Evolutionary conservation across 2,329 filamentous ascomycete species (phyloP).

Genomic region (Pseudogymnoascus sp.): DNA sequence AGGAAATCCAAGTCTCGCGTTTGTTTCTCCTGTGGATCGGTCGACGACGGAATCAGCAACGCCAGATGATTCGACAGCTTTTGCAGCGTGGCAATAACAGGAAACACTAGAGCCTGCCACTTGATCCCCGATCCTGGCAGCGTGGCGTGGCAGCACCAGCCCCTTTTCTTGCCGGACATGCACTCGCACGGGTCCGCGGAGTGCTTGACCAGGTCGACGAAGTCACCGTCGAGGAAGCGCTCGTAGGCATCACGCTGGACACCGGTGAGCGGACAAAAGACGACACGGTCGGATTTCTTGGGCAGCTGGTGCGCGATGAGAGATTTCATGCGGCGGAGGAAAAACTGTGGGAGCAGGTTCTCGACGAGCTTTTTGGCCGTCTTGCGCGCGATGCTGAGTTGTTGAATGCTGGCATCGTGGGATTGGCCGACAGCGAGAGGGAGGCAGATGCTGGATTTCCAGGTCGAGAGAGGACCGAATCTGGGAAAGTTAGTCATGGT

Average conservation of each 20-base stretch:
- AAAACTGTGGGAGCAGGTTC: slow-evolving; percentile 83
- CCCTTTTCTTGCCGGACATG: slow-evolving; percentile 59
- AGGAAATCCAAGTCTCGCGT: slow-evolving; percentile 70
- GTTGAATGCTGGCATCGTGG: slow-evolving; percentile 77
- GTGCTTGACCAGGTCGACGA: slow-evolving; percentile 60
- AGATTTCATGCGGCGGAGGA: slow-evolving; percentile 86
- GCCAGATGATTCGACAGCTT: slow-evolving; percentile 92
- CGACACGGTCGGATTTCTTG: slow-evolving; percentile 87
- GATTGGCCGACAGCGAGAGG: slow-evolving; percentile 84
- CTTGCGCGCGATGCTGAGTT: slow-evolving; percentile 72
- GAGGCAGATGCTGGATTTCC: slow-evolving; percentile 69
- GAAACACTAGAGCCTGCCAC: slow-evolving; percentile 71
- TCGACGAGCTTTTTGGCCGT: slow-evolving; percentile 80
- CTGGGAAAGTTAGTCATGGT: not conserved
- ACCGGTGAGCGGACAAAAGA: slow-evolving; percentile 86
- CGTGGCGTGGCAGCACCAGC: slow-evolving; percentile 68
- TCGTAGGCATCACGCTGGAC: slow-evolving; percentile 78
- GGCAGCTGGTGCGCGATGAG: slow-evolving; percentile 88
- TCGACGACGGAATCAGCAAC: slow-evolving; percentile 64
- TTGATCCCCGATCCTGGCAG: slow-evolving; percentile 40
- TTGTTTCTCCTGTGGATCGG: slow-evolving; percentile 64
- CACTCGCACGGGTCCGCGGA: slow-evolving; percentile 66
- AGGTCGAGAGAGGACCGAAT: slow-evolving; percentile 61
- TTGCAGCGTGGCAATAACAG: slow-evolving; percentile 72
- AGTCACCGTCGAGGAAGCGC: slow-evolving; percentile 66